A percentile compares a stretch with the other conserved stretches of the same genome.
Conservation (phyloP, 805 yeast genomes). For the Lipomyces chichibuensis region DNA sequence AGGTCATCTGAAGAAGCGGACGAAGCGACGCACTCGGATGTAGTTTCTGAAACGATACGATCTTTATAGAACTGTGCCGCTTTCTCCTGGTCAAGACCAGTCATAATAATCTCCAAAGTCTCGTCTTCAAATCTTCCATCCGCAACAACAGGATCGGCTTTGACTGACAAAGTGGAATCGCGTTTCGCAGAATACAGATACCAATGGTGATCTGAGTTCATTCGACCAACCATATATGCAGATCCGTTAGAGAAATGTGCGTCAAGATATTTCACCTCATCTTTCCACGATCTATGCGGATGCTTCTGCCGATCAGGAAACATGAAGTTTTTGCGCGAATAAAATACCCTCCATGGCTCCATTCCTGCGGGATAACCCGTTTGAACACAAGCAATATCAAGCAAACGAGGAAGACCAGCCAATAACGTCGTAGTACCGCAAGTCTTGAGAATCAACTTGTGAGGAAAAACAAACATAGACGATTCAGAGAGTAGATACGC, state of each 20-base stretch:
- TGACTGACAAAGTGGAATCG: slow-evolving; percentile 14
- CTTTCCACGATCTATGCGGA: slow-evolving; percentile 83
- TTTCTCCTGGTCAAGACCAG: slow-evolving; percentile 64
- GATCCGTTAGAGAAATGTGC: slow-evolving; percentile 62
- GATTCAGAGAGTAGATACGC: slow-evolving; percentile 88
- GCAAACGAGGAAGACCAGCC: slow-evolving; percentile 68
- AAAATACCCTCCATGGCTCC: slow-evolving; percentile 69
- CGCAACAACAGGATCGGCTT: slow-evolving; percentile 4
- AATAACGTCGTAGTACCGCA: slow-evolving; percentile 96
- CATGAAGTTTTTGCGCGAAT: slow-evolving; percentile 90
- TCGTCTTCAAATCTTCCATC: slow-evolving; percentile 52
- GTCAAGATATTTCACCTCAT: slow-evolving; percentile 73
- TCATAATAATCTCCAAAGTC: slow-evolving; percentile 89
- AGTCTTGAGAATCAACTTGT: slow-evolving; percentile 84
- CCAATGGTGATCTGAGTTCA: slow-evolving; percentile 81
- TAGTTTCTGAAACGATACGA: slow-evolving; percentile 50
- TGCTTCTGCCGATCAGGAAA: slow-evolving; percentile 82
- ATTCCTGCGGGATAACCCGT: slow-evolving; percentile 48
- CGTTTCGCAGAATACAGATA: slow-evolving; percentile 59
- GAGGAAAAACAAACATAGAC: slow-evolving; percentile 84
- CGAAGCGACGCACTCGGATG: slow-evolving; percentile 37
- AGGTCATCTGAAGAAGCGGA: slow-evolving; percentile 45
- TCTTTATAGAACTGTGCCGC: slow-evolving; percentile 63
- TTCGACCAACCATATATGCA: slow-evolving; percentile 78
- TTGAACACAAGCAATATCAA: slow-evolving; percentile 53